Base-by-base conservation (phyloP, 768 basidiomycete species). In the Kwoniella dejecticola region DNA sequence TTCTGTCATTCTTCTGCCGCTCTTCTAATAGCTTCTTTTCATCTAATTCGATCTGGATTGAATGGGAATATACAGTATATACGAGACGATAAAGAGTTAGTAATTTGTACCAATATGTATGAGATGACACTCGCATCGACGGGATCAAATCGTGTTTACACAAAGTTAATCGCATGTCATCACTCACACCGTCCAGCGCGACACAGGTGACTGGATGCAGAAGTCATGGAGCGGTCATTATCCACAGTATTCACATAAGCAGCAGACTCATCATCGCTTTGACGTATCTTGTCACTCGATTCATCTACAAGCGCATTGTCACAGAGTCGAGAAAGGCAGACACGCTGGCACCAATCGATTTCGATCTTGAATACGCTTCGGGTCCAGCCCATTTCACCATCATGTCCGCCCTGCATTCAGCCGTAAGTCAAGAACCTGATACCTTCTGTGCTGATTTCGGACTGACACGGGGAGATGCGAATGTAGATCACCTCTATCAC, bases 401-500 rank as follows among this genome's bases (percentile, higher is more conserved):
- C 46, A 63, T 63, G 62, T 63, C 62, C 15, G 55, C 45, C 23
- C 33, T 63, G 21, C 62, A 63, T 46, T 63, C 62, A 27, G 62
- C 62, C 27, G 62, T 63, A 46, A 44, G 62, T n/a, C n/a, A n/a
- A n/a, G n/a, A n/a, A n/a, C n/a, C n/a, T n/a, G n/a, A n/a, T n/a
- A n/a, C n/a, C n/a, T 41, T 17, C 11, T 48, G 10, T 33, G 2
- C 13, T n/a, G 3, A 19, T 36, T 15, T 48, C 26, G 12, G 11
- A 24, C 5, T 45, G n/a, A n/a, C n/a, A n/a, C n/a, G n/a, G n/a
- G 23, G n/a, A 45, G 11, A n/a, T 0, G 27, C 40, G 13, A 29
- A 33, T 36, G 21, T 24, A 78, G 75, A 58, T 78, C 33, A 77
- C 75, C 4, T 29, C 72, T 4, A 54, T 95, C 66, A 94, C 91